phyloP scores from a whole-genome alignment of 2,329 filamentous ascomycete species.

The Ilyonectria destructans region DNA sequence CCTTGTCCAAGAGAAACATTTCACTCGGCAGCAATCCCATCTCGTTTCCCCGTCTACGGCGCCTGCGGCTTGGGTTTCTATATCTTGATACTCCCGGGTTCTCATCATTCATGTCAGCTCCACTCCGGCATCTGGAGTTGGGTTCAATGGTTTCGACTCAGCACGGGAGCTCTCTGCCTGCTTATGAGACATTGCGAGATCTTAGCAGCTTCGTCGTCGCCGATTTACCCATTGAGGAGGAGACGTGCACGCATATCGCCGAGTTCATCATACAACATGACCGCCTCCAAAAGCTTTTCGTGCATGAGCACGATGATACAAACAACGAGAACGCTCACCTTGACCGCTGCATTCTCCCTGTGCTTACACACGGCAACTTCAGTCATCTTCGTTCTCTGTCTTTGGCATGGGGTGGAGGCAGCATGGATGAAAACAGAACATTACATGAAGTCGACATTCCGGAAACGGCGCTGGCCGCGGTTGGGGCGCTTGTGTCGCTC shows the following conservation, averaged over 20 bases:
- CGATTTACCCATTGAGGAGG: background rate
- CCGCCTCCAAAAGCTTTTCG: background rate
- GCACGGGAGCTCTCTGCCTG: background rate
- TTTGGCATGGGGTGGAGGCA: conserved; percentile 26
- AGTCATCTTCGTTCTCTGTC: conserved; percentile 30
- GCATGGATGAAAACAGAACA: background rate
- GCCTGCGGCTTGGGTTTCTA: background rate
- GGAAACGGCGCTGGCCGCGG: background rate
- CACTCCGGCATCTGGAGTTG: conserved; percentile 21
- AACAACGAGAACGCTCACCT: background rate
- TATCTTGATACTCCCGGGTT: background rate
- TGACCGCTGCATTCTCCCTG: conserved; percentile 29
- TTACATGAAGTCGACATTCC: conserved; percentile 16
- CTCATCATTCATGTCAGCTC: conserved; percentile 20
- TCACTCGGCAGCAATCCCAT: background rate
- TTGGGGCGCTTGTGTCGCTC: conserved; percentile 31
- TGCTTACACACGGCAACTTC: conserved; percentile 8
- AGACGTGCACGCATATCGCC: conserved; percentile 10
- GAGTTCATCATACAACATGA: conserved; percentile 24
- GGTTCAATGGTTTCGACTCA: background rate
- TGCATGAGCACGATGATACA: conserved; percentile 1
- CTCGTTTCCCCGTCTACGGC: conserved; percentile 21
- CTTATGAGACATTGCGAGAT: conserved; percentile 16
- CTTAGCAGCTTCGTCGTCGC: conserved; percentile 28
- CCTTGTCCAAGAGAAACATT: background rate